These are phyloP conservation scores for Fusarium sp. DNA, from an alignment of 2,329 filamentous ascomycete genomes.

Conservation along the genomic window DNA sequence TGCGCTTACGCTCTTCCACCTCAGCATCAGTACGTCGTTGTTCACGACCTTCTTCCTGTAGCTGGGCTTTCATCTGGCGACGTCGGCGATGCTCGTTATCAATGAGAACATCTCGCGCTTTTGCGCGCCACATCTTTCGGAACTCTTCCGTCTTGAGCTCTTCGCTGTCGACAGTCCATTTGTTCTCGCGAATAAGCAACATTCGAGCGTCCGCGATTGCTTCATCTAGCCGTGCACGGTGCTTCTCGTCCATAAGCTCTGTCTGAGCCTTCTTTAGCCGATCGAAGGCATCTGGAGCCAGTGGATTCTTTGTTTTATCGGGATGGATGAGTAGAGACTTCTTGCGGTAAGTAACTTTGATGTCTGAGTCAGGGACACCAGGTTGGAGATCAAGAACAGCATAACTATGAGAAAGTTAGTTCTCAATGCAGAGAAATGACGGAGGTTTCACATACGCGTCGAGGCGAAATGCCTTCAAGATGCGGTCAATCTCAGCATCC, in stretches of 20 bases:
- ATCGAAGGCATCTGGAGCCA: constrained; percentile 94
- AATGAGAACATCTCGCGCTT: constrained; percentile 87
- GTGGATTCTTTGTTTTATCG: constrained; percentile 93
- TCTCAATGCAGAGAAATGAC: neutral
- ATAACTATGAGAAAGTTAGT: constrained; percentile 65
- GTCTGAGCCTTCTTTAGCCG: constrained; percentile 94
- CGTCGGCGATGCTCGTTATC: constrained; percentile 89
- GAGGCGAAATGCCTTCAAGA: constrained; percentile 86
- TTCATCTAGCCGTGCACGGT: constrained; percentile 87
- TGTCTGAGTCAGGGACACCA: constrained; percentile 93
- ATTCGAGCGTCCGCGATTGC: constrained; percentile 95
- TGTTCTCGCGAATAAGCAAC: constrained; percentile 92
- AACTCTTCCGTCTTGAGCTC: constrained; percentile 89
- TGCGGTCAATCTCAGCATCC: constrained; percentile 96
- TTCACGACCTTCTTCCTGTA: constrained; percentile 95
- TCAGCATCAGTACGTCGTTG: constrained; percentile 88
- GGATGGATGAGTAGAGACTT: constrained; percentile 99
- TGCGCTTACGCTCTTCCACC: constrained; percentile 79
- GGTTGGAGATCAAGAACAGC: constrained; percentile 95
- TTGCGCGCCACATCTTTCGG: constrained; percentile 85
- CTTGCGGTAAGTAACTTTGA: constrained; percentile 92
- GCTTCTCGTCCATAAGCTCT: constrained; percentile 92
- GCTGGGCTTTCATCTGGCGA: constrained; percentile 88
- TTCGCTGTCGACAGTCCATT: constrained; percentile 87
- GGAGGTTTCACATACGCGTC: constrained; percentile 58